A percentile compares a stretch with the other conserved stretches of the same genome.
Conservation (phyloP, 345 rosid species). For the Salix brachista region DNA sequence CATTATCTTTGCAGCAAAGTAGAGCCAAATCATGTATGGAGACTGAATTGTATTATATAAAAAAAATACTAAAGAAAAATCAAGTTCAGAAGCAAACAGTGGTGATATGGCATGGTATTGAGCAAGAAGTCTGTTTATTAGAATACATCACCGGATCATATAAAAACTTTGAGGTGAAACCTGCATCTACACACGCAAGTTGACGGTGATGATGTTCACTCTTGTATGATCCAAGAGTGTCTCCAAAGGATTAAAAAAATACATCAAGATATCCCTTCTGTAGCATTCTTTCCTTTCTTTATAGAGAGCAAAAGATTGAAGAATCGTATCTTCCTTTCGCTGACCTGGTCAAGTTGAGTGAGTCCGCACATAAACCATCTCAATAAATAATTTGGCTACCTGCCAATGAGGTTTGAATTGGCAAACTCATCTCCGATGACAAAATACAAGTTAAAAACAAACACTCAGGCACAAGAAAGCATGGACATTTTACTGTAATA, state of each 20-base stretch:
- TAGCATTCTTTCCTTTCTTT: not conserved
- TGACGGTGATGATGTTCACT: too few relatives aligned
- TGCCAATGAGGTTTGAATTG: not conserved
- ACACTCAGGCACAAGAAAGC: not conserved
- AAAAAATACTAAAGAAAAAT: not conserved
- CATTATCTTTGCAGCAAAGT: not conserved
- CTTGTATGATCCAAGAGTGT: too few relatives aligned
- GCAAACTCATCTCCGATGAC: not conserved
- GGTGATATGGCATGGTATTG: not conserved
- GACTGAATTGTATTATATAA: not conserved
- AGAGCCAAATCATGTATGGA: not conserved
- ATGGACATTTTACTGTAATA: not conserved
- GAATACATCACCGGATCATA: not conserved
- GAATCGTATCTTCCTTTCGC: not conserved
- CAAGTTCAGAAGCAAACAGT: not conserved
- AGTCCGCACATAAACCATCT: not conserved
- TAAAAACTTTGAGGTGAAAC: too few relatives aligned
- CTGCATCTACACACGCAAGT: too few relatives aligned
- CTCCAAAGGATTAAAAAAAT: too few relatives aligned
- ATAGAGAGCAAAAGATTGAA: not conserved
- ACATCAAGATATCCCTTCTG: not conserved
- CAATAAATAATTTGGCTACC: not conserved
- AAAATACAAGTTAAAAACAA: not conserved
- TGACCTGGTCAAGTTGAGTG: not conserved
- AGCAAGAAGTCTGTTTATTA: not conserved